A percentile compares a stretch with the other conserved stretches of the same genome.
phyloP scores from a whole-genome alignment of 192 early-diverging fungal genomes.

The Dispira parvispora region DNA sequence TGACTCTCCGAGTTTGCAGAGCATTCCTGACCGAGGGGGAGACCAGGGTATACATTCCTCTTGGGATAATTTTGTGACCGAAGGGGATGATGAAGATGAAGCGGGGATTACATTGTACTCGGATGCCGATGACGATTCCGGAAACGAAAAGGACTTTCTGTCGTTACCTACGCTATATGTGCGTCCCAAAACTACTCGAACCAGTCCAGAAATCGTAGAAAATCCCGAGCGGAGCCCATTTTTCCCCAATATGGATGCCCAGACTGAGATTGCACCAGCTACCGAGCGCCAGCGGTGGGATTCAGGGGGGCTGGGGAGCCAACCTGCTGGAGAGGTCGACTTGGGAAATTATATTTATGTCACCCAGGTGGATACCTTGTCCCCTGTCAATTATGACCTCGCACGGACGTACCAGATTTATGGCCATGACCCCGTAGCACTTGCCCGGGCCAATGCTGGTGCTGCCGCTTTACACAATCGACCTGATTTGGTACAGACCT shows the following conservation, averaged over 20 bases:
- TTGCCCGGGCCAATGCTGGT: conserved; percentile 8
- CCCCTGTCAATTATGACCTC: neutral
- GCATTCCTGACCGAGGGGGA: neutral
- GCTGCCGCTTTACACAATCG: neutral
- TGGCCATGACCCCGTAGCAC: neutral
- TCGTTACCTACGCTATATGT: neutral
- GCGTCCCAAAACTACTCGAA: conserved; percentile 7
- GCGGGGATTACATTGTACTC: too few relatives aligned
- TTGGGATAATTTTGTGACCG: neutral
- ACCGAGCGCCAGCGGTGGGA: neutral
- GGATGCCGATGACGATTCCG: neutral
- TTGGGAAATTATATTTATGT: conserved; percentile 5
- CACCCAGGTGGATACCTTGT: neutral
- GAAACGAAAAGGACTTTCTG: conserved; percentile 1
- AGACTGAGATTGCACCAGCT: neutral
- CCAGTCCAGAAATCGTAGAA: neutral
- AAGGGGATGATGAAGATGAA: conserved; percentile 1
- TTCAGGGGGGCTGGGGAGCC: neutral
- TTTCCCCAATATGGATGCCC: neutral
- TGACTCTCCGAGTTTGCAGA: neutral
- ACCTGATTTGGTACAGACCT: conserved; percentile 6
- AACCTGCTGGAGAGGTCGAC: neutral
- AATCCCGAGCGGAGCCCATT: neutral
- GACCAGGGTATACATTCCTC: neutral
- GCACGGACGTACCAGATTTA: conserved; percentile 5